These are phyloP conservation scores for Oidiodendron maius DNA, from an alignment of 495 filamentous ascomycete species.

Conservation along the genomic window DNA sequence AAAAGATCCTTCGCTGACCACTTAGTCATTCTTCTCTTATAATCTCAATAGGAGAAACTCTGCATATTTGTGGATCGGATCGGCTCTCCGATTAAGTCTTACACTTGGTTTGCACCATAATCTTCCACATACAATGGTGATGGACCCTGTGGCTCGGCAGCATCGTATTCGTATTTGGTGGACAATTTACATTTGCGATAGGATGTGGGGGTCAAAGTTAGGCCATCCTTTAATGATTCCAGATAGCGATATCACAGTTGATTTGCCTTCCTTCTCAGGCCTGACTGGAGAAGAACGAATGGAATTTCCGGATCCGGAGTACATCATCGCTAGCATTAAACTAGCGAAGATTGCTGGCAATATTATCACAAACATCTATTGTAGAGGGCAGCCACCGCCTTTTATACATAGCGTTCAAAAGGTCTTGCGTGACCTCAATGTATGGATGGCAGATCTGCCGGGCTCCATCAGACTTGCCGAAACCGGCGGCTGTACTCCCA, in stretches of 20 bases:
- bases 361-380: not conserved
- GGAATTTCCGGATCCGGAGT: not conserved
- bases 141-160: constrained; percentile 30
- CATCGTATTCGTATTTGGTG: constrained; percentile 45
- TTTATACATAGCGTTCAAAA: not conserved
- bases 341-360: constrained; percentile 3
- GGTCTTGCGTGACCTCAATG: not conserved
- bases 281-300: no score
- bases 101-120: constrained; percentile 46
- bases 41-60: constrained; percentile 44
- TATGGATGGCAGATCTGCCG: not conserved
- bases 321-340: not conserved
- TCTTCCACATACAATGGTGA: constrained; percentile 10
- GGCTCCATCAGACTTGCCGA: not conserved
- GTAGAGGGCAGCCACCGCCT: not conserved
- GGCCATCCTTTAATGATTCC: constrained; percentile 45
- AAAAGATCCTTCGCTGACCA: not conserved
- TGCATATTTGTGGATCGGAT: constrained; percentile 44
- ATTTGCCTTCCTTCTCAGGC: constrained; percentile 26
- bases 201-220: constrained; percentile 42
- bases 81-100: constrained; percentile 46
- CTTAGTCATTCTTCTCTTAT: constrained; percentile 38
- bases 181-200: constrained; percentile 46
- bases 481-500: not conserved
- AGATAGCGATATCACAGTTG: constrained; percentile 43